These are phyloP conservation scores for Benincasa hispida DNA, from an alignment of 306 rosid species.

Conservation along the genomic window DNA sequence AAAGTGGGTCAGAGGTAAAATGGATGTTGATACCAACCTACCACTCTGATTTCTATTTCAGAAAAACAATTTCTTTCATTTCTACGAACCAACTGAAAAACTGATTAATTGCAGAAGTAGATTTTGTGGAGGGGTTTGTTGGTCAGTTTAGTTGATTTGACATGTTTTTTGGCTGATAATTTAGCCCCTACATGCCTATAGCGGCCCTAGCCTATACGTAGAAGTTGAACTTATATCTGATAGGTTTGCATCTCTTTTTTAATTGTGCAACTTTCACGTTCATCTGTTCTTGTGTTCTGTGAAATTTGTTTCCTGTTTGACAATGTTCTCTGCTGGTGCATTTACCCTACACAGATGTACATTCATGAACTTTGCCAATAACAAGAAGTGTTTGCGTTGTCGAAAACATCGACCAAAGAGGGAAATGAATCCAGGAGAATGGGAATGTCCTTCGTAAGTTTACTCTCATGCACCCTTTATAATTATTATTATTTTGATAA, in stretches of 20 bases:
- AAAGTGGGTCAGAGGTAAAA: neutral
- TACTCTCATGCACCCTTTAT: neutral
- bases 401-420: slow-evolving; percentile 39
- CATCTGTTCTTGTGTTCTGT: neutral
- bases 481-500: too few relatives aligned
- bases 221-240: too few relatives aligned
- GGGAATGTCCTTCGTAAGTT: slow-evolving; percentile 81
- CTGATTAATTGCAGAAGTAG: neutral
- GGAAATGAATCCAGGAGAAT: slow-evolving; percentile 40
- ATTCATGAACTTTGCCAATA: slow-evolving; percentile 74
- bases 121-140: neutral
- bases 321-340: neutral
- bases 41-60: neutral
- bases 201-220: too few relatives aligned
- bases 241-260: neutral
- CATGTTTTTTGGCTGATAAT: too few relatives aligned
- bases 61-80: neutral
- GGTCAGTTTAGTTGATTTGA: neutral
- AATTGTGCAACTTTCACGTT: neutral
- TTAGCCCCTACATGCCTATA: too few relatives aligned
- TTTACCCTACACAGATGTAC: slow-evolving; percentile 53
- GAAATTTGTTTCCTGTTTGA: neutral
- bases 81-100: neutral
- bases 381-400: slow-evolving; percentile 58
- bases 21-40: neutral